Evolutionary conservation across 192 early-diverging fungal species (phyloP), one percentile per base, ranked within the genome.

Genomic region (Linnemannia zychae): DNA sequence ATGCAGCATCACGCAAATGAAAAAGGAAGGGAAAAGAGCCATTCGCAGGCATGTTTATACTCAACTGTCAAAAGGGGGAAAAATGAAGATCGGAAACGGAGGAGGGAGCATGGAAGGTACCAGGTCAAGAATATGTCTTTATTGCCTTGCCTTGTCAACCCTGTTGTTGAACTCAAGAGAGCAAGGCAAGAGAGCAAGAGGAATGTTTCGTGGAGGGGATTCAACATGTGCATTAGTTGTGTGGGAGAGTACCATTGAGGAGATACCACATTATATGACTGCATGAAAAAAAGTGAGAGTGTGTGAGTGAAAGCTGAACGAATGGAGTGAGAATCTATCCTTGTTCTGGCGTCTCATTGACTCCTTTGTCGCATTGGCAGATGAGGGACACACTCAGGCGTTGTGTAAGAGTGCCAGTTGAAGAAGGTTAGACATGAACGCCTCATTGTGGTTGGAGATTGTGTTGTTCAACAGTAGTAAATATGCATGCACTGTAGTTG

Each of bases 71-170:
- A 77, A 72, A 66, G 34, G 71, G 38, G 78, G 65, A 76, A 24
- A 74, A 67, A 53, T 68, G 33, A 20, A 40, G 67, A 38, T 36
- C 67, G 38, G 38, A 40, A 68, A 68, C 7, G 67, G 12, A 38
- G 76, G 81, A 67, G 83, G 71, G 1, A 65, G 72, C 1, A 52
- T 46, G 68, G 44, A 57, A 73, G 33, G 71, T n/a, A 72, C 36
- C 7, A 24, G 12, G 20, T 0, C 36, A 68, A 20, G 38, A 28
- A 12, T 63, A 63, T 63, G 11, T 63, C 12, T 63, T 63, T 33
- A 63, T 63, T 63, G 22, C 3, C 18, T 15, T 36, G 31, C 0
- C 67, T 2, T n/a, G 4, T 40, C 36, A 2, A 68, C 67, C 33
- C 67, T 68, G 67, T 33, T 68, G 17, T 33, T 68, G 18, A 16